Base-by-base conservation (phyloP, 768 basidiomycete genomes). In the Boletus reticulatus region DNA sequence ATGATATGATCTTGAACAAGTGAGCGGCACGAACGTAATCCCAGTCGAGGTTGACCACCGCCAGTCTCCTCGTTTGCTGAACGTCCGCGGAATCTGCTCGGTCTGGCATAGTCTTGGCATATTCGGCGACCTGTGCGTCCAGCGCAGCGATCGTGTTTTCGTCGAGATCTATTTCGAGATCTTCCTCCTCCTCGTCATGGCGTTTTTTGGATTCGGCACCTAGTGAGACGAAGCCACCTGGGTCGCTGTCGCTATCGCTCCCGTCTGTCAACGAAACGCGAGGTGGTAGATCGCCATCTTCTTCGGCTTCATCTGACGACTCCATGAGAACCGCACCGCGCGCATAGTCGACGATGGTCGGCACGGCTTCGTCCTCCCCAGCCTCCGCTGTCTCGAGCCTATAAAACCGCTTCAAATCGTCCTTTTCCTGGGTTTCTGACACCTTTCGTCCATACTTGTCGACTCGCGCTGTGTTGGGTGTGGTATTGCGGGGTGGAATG, bases 21-120 rank as follows among this genome's bases (percentile, higher is more conserved):
- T 98, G 94, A 19, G 75, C 75, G 0, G 96, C 93, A 52, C 89
- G 88, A 48, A 98, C 84, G 72, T 98, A 83, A 70, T 98, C 97
- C 97, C 97, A 99, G 73, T 99, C 97, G 49, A 98, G 82, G 69
- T 98, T 98, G 60, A 98, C 96, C 43, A 89, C 82, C 1, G 96
- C 97, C 8, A 99, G 68, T 22, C 96, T 80, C 52, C 75, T 79
- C 3, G 93, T 94, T 11, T 64, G 70, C 45, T 76, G 70, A 11
- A 76, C 71, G 10, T 74, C 78, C 2, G 75, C 61, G 69, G 5
- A 66, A 65, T 71, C 74, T 4, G 76, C 75, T 22, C 79, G 78
- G 11, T 78, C 76, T 50, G 83, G 80, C 4, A 74, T 69, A 19
- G 68, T 64, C 61, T 81, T 73, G 37, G 78, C 69, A 57, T 87